A percentile compares a stretch with the other conserved stretches of the same genome.
phyloP scores from a whole-genome alignment of 2,329 filamentous ascomycete genomes.

The Diaporthe vaccinii region DNA sequence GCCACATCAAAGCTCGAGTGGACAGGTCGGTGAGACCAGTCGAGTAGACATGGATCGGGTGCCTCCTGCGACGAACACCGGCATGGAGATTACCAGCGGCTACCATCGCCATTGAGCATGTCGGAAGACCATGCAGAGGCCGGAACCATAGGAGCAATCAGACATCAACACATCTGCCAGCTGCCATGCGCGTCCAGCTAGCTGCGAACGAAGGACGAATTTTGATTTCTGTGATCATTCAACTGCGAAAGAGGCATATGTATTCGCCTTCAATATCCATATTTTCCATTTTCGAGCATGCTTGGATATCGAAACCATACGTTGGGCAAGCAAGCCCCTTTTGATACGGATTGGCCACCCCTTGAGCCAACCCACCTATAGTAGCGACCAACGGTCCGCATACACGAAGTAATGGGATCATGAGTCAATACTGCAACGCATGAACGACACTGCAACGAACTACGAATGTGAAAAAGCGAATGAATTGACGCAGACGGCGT shows the following conservation, averaged over 20 bases:
- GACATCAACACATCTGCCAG: not conserved
- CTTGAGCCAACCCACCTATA: not conserved
- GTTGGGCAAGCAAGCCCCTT: not conserved
- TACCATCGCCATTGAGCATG: not conserved
- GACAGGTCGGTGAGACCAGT: constrained; percentile 63
- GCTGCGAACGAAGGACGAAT: not conserved
- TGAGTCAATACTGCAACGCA: constrained; percentile 5
- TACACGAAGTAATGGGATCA: not conserved
- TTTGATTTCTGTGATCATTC: not conserved
- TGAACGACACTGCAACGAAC: constrained; percentile 29
- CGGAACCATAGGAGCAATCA: not conserved
- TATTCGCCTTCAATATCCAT: constrained; percentile 10
- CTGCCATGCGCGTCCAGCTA: not conserved
- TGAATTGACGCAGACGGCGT: not conserved
- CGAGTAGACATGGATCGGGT: constrained; percentile 48
- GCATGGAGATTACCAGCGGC: not conserved
- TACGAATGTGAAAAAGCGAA: constrained; percentile 15
- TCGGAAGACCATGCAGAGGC: not conserved
- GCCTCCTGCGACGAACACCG: not conserved
- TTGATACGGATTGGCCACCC: constrained; percentile 4
- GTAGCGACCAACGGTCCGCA: not conserved
- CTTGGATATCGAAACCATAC: constrained; percentile 4
- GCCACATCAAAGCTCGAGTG: constrained; percentile 64
- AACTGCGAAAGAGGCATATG: not conserved
- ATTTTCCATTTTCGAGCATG: not conserved